Evolutionary conservation across 2,329 filamentous ascomycete genomes (phyloP).

Genomic region (Pezicula neosporulosa): DNA sequence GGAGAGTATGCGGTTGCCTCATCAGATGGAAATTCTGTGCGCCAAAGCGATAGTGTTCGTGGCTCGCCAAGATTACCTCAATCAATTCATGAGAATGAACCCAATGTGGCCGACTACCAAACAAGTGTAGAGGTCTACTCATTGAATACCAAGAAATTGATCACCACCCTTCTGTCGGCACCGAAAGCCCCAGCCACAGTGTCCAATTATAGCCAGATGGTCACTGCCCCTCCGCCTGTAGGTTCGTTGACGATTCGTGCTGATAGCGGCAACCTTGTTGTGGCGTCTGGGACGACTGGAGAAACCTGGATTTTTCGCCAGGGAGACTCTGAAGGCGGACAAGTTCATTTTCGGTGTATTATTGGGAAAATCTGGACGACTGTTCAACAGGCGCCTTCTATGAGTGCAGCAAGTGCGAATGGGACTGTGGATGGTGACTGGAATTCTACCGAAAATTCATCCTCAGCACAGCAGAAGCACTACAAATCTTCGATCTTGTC

Average conservation of each 20-base stretch:
- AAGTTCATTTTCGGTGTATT: conserved; percentile 52
- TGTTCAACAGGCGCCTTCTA: conserved; percentile 59
- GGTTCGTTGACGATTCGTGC: conserved; percentile 73
- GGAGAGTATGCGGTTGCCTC: conserved; percentile 13
- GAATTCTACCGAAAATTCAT: conserved; percentile 36
- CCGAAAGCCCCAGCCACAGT: conserved; percentile 58
- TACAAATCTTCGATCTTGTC: conserved; percentile 64
- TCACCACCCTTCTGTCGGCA: conserved; percentile 72
- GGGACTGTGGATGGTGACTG: conserved; percentile 23
- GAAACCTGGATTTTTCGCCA: conserved; percentile 79
- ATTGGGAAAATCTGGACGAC: conserved; percentile 91
- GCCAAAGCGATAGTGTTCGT: conserved; percentile 15
- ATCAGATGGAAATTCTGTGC: conserved; percentile 15
- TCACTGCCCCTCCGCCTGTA: conserved; percentile 64
- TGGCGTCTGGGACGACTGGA: conserved; percentile 79
- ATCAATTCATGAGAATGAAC: conserved; percentile 28
- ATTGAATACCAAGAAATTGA: conserved; percentile 65
- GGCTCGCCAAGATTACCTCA: conserved; percentile 33
- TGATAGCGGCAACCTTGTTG: conserved; percentile 65
- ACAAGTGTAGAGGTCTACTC: conserved; percentile 90
- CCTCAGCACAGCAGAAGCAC: conserved; percentile 22
- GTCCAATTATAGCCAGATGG: conserved; percentile 57
- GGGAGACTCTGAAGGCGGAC: conserved; percentile 37
- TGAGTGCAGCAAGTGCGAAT: conserved; percentile 20
- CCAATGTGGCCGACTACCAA: conserved; percentile 61